phyloP scores from a whole-genome alignment of 2,329 filamentous ascomycete genomes.

The Macrophomina tecta region DNA sequence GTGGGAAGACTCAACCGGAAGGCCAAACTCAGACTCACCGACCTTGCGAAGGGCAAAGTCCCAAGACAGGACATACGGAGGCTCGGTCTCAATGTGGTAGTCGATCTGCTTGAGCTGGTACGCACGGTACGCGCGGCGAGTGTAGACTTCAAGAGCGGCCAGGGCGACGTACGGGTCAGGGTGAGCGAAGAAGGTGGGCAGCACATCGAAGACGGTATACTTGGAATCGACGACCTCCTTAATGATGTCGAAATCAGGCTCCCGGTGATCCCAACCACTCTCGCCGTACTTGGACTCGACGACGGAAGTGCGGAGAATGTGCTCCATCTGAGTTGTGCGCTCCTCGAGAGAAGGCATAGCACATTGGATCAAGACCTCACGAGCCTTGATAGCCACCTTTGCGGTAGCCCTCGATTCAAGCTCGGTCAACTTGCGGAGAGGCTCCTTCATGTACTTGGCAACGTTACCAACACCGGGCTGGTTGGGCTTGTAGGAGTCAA shows the following conservation, averaged over 20 bases:
- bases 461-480: constrained; percentile 89
- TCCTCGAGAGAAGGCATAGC: constrained; percentile 95
- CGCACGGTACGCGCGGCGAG: constrained; percentile 94
- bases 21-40: constrained; percentile 86
- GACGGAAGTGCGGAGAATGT: constrained; percentile 94
- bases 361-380: constrained; percentile 96
- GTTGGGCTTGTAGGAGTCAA: constrained; percentile 95
- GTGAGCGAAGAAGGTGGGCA: constrained; percentile 94
- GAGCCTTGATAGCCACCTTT: constrained; percentile 96
- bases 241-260: constrained; percentile 87
- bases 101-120: constrained; percentile 89
- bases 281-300: constrained; percentile 97
- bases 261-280: constrained; percentile 93
- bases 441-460: constrained; percentile 81
- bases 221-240: constrained; percentile 99
- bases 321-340: constrained; percentile 95
- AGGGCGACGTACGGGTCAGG: constrained; percentile 92
- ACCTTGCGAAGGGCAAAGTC: constrained; percentile 95
- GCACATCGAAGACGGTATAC: constrained; percentile 96
- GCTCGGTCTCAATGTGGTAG: constrained; percentile 79
- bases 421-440: constrained; percentile 86
- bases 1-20: constrained; percentile 77
- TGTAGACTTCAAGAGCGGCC: constrained; percentile 93
- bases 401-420: constrained; percentile 84
- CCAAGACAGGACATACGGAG: constrained; percentile 85